These are phyloP conservation scores for Vairimorpha apis DNA, from an alignment of 371 early-diverging fungal genomes.

Conservation along the genomic window DNA sequence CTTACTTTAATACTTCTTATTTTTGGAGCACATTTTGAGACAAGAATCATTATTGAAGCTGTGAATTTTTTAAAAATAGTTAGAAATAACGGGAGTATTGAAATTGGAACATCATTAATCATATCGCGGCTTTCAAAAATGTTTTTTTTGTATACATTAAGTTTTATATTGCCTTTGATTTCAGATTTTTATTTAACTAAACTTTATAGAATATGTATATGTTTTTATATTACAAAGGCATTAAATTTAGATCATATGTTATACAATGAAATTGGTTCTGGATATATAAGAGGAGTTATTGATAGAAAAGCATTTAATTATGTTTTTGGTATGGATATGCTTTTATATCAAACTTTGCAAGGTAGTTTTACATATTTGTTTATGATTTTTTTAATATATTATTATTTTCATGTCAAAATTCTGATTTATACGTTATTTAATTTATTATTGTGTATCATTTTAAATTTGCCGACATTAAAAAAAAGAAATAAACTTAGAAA, in stretches of 20 bases:
- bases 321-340: not conserved
- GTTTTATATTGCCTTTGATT: not conserved
- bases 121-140: not conserved
- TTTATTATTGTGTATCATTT: not conserved
- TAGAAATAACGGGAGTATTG: not conserved
- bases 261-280: not conserved
- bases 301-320: slow-evolving; percentile 4
- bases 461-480: slow-evolving; percentile 9
- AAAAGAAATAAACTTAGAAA: slow-evolving; percentile 40
- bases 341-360: not conserved
- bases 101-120: not conserved
- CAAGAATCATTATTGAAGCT: not conserved
- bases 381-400: not conserved
- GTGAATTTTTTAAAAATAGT: not conserved
- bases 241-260: slow-evolving; percentile 19
- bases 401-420: not conserved
- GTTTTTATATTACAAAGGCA: slow-evolving; percentile 26
- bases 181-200: slow-evolving; percentile 1
- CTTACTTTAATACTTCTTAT: not conserved
- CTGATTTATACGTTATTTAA: not conserved
- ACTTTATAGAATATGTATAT: not conserved
- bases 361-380: not conserved
- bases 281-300: slow-evolving; percentile 2
- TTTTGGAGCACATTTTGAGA: not conserved
- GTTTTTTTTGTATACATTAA: not conserved